Evolutionary conservation across 192 early-diverging fungal species (phyloP), one percentile per base, ranked within the genome.

Genomic region (Backusella sp.): DNA sequence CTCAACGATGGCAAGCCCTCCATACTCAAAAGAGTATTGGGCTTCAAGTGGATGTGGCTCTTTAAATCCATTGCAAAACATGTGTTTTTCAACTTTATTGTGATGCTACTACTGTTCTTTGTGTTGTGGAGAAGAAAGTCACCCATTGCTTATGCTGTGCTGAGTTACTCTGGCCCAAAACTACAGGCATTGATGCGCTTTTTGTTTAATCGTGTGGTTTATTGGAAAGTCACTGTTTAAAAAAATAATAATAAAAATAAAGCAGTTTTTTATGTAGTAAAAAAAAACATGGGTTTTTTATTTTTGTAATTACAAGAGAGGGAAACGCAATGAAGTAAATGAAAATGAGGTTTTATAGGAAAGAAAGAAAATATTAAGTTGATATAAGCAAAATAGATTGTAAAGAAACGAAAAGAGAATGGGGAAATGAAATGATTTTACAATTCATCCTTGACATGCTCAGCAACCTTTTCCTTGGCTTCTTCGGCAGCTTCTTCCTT

Each of bases 371-470:
- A 69, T 39, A 41, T 39, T 69, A 41, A 69, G n/a, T 23, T 49
- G 46, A 49, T 49, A 49, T 19, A 44, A 44, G 19, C 15, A n/a
- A 49, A n/a, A 49, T 49, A 49, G 19, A 49, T 36, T 36, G 34
- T n/a, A 68, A 68, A 9, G 4, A 9, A 11, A 35, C n/a, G 14
- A 4, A 2, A 73, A 56, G n/a, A 53, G 14, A 59, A 35, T 23
- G 11, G 37, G 7, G 2, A 39, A 39, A 11, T 8, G 2, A 36
- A 59, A 37, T 19, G 3, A 15, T 6, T 81, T 69, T 82, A 82
- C 73, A 82, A 75, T 66, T 82, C 80, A 59, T 82, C 80, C 76
- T 82, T 82, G 70, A 78, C 73, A 49, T 59, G 72, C 37, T 75
- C 70, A 32, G 73, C 49, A 26, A 21, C 44, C 36, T 74, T 39